Evolutionary conservation across 2,329 filamentous ascomycete genomes (phyloP).

Genomic region (Phialocephala subalpina): DNA sequence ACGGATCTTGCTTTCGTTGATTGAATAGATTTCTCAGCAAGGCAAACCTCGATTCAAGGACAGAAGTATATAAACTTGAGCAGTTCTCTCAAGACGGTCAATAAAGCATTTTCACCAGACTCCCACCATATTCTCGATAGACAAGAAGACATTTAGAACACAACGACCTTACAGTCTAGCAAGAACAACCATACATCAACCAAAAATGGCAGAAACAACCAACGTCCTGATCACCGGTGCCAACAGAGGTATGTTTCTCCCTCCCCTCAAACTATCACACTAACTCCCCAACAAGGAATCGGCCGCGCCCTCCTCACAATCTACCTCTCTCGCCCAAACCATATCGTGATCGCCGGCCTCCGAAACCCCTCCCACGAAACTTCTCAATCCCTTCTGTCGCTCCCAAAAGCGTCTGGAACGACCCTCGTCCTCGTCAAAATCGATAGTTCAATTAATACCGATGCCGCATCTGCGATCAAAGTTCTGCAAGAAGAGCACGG

Average conservation of each 20-base stretch:
- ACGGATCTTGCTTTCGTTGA: too few species aligned
- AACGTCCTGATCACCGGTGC: slow-evolving; percentile 24
- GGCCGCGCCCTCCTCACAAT: neutral
- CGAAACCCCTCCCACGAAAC: neutral
- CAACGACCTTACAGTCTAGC: neutral
- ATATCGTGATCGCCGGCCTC: neutral
- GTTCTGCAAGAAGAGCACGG: slow-evolving; percentile 42
- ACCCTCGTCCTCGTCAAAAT: slow-evolving; percentile 53
- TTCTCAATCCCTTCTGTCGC: neutral
- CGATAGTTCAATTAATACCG: slow-evolving; percentile 47
- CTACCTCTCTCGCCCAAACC: neutral
- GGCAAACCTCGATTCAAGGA: too few species aligned
- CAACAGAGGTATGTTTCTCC: slow-evolving; percentile 20
- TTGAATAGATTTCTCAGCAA: too few species aligned
- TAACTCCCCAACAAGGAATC: neutral
- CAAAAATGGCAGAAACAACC: slow-evolving; percentile 16
- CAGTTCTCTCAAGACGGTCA: too few species aligned
- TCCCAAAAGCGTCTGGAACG: slow-evolving; percentile 4
- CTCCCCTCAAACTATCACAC: neutral
- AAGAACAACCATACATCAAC: neutral
- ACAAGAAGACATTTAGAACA: too few species aligned
- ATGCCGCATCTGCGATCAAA: slow-evolving; percentile 46
- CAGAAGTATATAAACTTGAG: too few species aligned
- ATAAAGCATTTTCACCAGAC: too few species aligned
- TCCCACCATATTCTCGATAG: too few species aligned